Evolutionary conservation across 228 moss, liverwort and hornwort species (phyloP), one percentile per base, ranked within the genome.

Genomic region (Sphagnum fallax): DNA sequence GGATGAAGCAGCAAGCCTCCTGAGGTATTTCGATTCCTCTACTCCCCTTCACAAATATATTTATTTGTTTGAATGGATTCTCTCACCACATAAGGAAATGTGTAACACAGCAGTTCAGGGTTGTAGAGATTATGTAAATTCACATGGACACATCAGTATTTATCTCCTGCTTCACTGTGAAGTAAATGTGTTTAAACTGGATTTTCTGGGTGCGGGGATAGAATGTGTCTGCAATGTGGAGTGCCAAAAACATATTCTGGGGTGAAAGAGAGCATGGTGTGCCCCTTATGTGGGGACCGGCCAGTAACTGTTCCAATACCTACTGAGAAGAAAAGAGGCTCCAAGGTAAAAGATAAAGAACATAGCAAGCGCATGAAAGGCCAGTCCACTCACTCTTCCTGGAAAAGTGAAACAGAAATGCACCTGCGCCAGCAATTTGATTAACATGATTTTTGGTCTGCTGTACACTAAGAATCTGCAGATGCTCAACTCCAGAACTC

Each of bases 341-440:
- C 86, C 48, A 90, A 88, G 80, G 69, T 91, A 55, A 98, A 98
- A 73, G 93, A 98, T 61, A 98, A 98, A 76, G 97, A 98, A 71
- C 84, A 88, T 48, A 90, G 75, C 71, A 98, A 98, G 83, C 85
- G 91, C 53, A 93, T 98, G 90, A 98, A 93, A 79, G 97, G 97
- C 8, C 97, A 98, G 79, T 98, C 97, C 50, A 79, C 90, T 47
- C 93, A 98, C 72, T 79, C 93, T 58, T 81, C 93, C 18, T 98
- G 93, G 97, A 98, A 98, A 75, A 93, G 88, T 75, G 97, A 98
- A 79, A 82, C 91, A 14, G 97, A 98, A 79, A 98, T 98, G 97
- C 93, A 93, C n/a, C 78, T 98, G 76, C 93, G 91, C 13, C 97
- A 98, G 68, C 97, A 98, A 55, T 93, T 98, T 78, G 97, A 98